Conservation (phyloP, 2,329 filamentous ascomycete species). For the Hymenotorrendiella dingleyae region DNA sequence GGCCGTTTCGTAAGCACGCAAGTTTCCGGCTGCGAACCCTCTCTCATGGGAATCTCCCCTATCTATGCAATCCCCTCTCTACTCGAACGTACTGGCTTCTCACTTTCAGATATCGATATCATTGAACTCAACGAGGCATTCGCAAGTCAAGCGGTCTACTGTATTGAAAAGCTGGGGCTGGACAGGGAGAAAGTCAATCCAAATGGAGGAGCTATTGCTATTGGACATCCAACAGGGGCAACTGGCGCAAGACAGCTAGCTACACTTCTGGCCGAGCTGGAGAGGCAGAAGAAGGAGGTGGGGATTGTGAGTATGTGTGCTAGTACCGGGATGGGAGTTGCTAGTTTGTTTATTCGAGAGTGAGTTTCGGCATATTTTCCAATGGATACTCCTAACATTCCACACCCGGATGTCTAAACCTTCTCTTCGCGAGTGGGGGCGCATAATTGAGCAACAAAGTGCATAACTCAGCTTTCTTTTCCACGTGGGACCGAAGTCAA, state of each 20-base stretch:
- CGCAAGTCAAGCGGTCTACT: constrained; percentile 32
- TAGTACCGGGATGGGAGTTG: constrained; percentile 21
- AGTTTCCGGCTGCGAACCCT: constrained; percentile 56
- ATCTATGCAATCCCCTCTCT: constrained; percentile 60
- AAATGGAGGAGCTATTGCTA: constrained; percentile 48
- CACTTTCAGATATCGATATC: constrained; percentile 53
- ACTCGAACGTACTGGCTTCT: constrained; percentile 49
- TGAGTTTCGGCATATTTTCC: too few species aligned
- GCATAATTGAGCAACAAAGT: too few species aligned
- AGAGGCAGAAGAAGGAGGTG: constrained; percentile 39
- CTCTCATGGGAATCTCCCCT: constrained; percentile 65
- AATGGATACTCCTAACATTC: too few species aligned
- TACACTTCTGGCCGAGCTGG: constrained; percentile 43
- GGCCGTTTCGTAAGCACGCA: constrained; percentile 61
- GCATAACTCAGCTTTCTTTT: too few species aligned
- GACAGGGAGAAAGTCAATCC: constrained; percentile 44
- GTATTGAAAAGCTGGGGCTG: constrained; percentile 41
- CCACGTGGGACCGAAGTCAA: too few species aligned
- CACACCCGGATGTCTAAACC: background rate
- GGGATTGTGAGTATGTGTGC: constrained; percentile 47
- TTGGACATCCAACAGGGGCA: constrained; percentile 47
- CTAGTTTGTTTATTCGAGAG: constrained; percentile 21
- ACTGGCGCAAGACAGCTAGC: constrained; percentile 45
- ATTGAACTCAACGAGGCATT: constrained; percentile 61
- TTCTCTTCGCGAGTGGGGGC: too few species aligned